These are phyloP conservation scores for Aaosphaeria arxii DNA, from an alignment of 2,329 filamentous ascomycete genomes.

Conservation along the genomic window DNA sequence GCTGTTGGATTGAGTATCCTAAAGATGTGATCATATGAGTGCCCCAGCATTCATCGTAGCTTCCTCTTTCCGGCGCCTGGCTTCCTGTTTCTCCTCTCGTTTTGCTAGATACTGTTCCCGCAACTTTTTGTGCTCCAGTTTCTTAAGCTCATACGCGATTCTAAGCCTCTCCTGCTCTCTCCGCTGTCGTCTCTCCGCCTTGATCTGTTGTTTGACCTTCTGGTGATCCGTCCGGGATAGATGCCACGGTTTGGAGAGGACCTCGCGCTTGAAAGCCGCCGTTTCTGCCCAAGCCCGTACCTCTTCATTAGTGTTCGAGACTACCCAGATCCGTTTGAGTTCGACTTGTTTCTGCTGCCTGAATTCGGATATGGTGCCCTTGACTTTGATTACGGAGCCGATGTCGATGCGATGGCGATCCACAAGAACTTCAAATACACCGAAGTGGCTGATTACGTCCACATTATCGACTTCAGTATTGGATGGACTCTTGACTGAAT, in stretches of 20 bases:
- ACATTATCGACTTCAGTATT: slow-evolving; percentile 40
- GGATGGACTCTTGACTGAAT: slow-evolving; percentile 22
- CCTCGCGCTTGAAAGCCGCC: slow-evolving; percentile 46
- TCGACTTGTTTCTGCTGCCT: slow-evolving; percentile 52
- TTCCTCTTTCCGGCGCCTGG: slow-evolving; percentile 42
- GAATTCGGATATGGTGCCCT: slow-evolving; percentile 55
- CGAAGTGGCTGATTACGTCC: slow-evolving; percentile 31
- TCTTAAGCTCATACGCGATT: slow-evolving; percentile 33
- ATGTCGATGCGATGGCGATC: slow-evolving; percentile 36
- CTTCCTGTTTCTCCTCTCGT: slow-evolving; percentile 41
- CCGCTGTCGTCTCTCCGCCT: slow-evolving; percentile 40
- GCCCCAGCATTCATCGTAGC: slow-evolving; percentile 42
- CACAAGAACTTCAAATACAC: slow-evolving; percentile 41
- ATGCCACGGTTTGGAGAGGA: slow-evolving; percentile 54
- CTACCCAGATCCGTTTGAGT: slow-evolving; percentile 50
- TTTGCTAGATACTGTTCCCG: slow-evolving; percentile 26
- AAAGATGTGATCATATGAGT: slow-evolving; percentile 12
- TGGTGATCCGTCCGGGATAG: slow-evolving; percentile 45
- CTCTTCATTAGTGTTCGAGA: slow-evolving; percentile 55
- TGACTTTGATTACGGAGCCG: slow-evolving; percentile 54
- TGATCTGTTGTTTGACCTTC: slow-evolving; percentile 38
- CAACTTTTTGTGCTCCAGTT: slow-evolving; percentile 27
- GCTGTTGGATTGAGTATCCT: too few species aligned
- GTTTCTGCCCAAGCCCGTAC: slow-evolving; percentile 52
- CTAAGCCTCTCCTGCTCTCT: slow-evolving; percentile 29